Percentiles rank a stretch among this genome's conserved stretches.
Evolutionary conservation across 441 rosid species (phyloP).

Genomic region (Melastoma candidum): DNA sequence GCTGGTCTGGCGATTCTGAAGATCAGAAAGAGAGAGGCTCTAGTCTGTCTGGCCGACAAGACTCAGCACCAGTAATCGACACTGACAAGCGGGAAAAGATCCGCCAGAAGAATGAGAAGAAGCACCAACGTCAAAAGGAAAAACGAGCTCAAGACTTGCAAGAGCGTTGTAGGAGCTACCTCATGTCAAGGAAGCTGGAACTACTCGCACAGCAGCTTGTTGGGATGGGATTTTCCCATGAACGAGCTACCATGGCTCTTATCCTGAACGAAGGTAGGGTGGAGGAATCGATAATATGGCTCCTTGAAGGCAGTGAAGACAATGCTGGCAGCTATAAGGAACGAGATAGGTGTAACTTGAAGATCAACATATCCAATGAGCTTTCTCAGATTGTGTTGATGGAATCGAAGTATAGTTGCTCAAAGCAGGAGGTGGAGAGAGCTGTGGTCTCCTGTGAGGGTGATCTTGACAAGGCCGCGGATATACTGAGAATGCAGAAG

Average conservation of each 20-base stretch:
- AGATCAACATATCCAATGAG: slow-evolving; percentile 54
- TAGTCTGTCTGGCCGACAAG: slow-evolving; percentile 32
- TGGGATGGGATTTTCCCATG: slow-evolving; percentile 76
- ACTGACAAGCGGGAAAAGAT: slow-evolving; percentile 63
- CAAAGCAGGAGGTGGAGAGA: slow-evolving; percentile 82
- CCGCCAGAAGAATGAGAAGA: slow-evolving; percentile 78
- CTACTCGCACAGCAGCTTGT: slow-evolving; percentile 63
- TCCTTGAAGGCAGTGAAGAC: slow-evolving; percentile 57
- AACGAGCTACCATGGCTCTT: slow-evolving; percentile 72
- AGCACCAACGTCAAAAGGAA: slow-evolving; percentile 85
- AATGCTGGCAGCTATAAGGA: slow-evolving; percentile 26
- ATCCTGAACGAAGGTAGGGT: slow-evolving; percentile 73
- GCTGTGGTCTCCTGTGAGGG: slow-evolving; percentile 65
- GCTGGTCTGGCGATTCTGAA: slow-evolving; percentile 87
- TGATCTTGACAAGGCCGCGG: slow-evolving; percentile 53
- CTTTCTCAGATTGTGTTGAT: slow-evolving; percentile 43
- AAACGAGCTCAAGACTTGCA: slow-evolving; percentile 77
- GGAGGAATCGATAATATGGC: slow-evolving; percentile 81
- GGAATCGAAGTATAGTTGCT: slow-evolving; percentile 42
- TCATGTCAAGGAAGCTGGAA: slow-evolving; percentile 78
- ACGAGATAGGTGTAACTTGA: slow-evolving; percentile 30
- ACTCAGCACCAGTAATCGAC: slow-evolving; percentile 51
- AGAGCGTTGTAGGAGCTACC: slow-evolving; percentile 58
- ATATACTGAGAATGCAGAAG: slow-evolving; percentile 35
- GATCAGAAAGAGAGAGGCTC: slow-evolving; percentile 56